Conservation (phyloP, 2,329 filamentous ascomycete genomes). For the Neoascochyta sp. region DNA sequence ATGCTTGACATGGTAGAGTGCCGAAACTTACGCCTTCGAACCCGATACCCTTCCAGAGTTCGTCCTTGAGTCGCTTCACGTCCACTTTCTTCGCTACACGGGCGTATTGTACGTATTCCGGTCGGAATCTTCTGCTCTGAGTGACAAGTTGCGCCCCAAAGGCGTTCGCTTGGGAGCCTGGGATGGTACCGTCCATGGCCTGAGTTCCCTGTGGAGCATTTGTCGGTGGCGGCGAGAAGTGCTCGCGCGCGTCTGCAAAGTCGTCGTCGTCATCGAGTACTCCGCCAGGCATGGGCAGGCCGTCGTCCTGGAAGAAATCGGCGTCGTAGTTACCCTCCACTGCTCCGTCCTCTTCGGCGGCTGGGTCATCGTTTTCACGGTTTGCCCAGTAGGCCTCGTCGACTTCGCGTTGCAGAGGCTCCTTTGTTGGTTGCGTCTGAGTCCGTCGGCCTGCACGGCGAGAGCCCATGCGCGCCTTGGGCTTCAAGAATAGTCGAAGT, state of each 20-base stretch:
- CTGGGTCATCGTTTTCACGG: conserved; percentile 30
- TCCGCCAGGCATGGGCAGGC: conserved; percentile 63
- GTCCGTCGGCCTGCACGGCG: conserved; percentile 48
- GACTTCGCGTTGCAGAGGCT: conserved; percentile 69
- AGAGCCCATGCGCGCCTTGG: conserved; percentile 76
- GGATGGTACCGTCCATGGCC: conserved; percentile 47
- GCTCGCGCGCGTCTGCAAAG: conserved; percentile 76
- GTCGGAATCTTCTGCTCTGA: conserved; percentile 56
- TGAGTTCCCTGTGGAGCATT: conserved; percentile 40
- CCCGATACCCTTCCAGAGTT: conserved; percentile 63
- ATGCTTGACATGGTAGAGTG: background rate
- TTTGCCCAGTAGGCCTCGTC: conserved; percentile 95
- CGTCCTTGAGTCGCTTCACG: conserved; percentile 60
- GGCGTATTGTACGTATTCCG: conserved; percentile 64
- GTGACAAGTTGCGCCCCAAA: conserved; percentile 62
- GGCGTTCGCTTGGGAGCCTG: conserved; percentile 51
- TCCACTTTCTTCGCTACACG: conserved; percentile 65
- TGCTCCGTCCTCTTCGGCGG: conserved; percentile 53
- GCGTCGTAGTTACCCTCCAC: conserved; percentile 84
- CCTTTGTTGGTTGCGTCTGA: conserved; percentile 27
- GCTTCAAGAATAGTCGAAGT: conserved; percentile 87
- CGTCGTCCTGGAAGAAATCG: conserved; percentile 94
- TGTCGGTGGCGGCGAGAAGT: conserved; percentile 66
- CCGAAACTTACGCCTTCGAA: conserved; percentile 40
- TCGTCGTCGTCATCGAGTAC: conserved; percentile 62